Evolutionary conservation across 306 rosid species (phyloP).

Genomic region (Calophaca sinica): DNA sequence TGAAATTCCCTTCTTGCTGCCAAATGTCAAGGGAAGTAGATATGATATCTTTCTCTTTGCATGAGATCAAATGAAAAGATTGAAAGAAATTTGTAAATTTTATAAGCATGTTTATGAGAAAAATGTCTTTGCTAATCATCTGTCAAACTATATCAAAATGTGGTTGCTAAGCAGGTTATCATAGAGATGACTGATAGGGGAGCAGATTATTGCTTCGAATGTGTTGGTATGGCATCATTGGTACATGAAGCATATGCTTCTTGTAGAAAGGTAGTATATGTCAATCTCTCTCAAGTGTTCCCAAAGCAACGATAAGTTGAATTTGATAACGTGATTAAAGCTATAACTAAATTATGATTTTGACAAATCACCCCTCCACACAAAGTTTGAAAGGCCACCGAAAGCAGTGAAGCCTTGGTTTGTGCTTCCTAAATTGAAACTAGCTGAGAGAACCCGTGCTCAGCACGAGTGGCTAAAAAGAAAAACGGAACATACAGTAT

Average conservation of each 20-base stretch:
- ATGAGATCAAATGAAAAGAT: background rate
- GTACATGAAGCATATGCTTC: constrained; percentile 82
- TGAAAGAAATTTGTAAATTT: background rate
- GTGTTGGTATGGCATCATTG: constrained; percentile 74
- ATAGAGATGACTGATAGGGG: constrained; percentile 70
- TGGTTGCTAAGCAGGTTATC: constrained; percentile 57
- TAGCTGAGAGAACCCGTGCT: too few species aligned
- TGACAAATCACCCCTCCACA: background rate
- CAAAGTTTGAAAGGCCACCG: background rate
- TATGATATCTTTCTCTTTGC: background rate
- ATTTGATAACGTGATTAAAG: too few species aligned
- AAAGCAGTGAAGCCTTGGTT: background rate
- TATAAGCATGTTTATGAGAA: background rate
- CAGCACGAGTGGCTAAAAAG: too few species aligned
- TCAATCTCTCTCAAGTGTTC: background rate
- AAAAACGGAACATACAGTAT: too few species aligned
- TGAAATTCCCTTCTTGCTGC: constrained; percentile 4
- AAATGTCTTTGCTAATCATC: background rate
- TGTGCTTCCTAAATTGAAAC: background rate
- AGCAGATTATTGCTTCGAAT: constrained; percentile 86
- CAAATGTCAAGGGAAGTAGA: background rate
- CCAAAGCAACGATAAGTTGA: background rate
- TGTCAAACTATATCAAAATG: background rate
- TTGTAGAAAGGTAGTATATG: constrained; percentile 67
- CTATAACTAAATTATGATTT: background rate